phyloP scores from a whole-genome alignment of 768 basidiomycete species.

The Boletellus ananas region DNA sequence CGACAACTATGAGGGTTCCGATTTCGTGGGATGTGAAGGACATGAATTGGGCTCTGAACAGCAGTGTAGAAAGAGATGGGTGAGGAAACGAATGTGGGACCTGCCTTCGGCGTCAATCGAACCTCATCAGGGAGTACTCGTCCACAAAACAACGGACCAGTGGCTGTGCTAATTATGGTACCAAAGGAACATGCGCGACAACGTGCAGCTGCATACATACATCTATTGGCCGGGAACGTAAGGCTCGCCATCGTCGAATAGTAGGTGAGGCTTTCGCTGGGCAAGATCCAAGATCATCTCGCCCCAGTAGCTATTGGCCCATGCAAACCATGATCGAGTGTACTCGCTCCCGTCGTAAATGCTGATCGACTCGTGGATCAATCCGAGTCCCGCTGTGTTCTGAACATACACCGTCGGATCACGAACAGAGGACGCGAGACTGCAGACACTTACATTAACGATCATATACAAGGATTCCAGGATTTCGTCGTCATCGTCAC shows the following conservation, averaged over 20 bases:
- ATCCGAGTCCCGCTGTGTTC: conserved; percentile 72
- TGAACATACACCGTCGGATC: conserved; percentile 23
- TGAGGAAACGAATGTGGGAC: conserved; percentile 6
- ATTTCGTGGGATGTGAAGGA: conserved; percentile 66
- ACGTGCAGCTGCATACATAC: not conserved
- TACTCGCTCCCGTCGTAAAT: conserved; percentile 57
- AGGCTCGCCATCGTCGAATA: conserved; percentile 52
- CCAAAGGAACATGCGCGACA: too few relatives aligned
- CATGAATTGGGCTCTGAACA: conserved; percentile 37
- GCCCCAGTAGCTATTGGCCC: conserved; percentile 81
- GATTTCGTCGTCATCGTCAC: conserved; percentile 70
- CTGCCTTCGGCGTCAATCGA: conserved; percentile 20
- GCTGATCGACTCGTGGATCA: conserved; percentile 72
- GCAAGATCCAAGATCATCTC: conserved; percentile 81
- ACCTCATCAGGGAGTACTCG: conserved; percentile 11
- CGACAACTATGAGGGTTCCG: conserved; percentile 90
- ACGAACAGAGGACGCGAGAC: not conserved
- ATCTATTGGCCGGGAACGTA: conserved; percentile 51
- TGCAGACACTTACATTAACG: conserved; percentile 51
- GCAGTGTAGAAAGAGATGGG: conserved; percentile 1
- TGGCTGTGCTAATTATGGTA: conserved; percentile 18
- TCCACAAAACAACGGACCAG: conserved; percentile 8
- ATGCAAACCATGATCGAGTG: conserved; percentile 77
- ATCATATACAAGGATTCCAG: conserved; percentile 57
- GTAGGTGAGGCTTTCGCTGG: conserved; percentile 63